Conservation (phyloP, 2,329 filamentous ascomycete genomes). For the Penicillium sp. region DNA sequence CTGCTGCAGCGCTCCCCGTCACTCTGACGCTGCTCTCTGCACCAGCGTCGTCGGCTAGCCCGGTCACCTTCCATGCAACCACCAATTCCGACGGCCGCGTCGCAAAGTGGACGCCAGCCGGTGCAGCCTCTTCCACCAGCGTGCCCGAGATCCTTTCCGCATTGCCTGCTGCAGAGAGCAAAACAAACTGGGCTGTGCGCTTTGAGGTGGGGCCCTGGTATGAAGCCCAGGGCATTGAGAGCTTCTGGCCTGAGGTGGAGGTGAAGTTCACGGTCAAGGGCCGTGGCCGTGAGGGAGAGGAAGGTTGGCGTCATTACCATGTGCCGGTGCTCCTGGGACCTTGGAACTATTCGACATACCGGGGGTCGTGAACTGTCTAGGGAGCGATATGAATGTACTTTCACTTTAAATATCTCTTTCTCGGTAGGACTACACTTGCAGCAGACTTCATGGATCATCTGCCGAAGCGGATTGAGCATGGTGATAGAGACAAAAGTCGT, state of each 20-base stretch:
- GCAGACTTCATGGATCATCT: background rate
- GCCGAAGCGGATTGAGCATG: too few species aligned
- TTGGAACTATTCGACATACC: constrained; percentile 53
- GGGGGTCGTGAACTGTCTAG: constrained; percentile 36
- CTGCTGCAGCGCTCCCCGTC: constrained; percentile 48
- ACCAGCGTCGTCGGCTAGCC: constrained; percentile 30
- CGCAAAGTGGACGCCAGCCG: constrained; percentile 40
- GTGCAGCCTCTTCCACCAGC: constrained; percentile 19
- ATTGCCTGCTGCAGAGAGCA: constrained; percentile 37
- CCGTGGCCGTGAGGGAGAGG: constrained; percentile 38
- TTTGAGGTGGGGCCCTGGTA: constrained; percentile 50
- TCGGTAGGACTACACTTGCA: background rate
- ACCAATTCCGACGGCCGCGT: constrained; percentile 50
- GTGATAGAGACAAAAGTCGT: too few species aligned
- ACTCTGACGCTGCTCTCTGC: constrained; percentile 58
- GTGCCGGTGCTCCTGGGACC: constrained; percentile 51
- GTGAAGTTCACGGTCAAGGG: constrained; percentile 51
- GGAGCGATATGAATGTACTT: too few species aligned
- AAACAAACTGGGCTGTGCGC: constrained; percentile 47
- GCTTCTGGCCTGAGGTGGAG: constrained; percentile 52
- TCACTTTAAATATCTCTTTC: too few species aligned
- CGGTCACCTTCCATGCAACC: constrained; percentile 36
- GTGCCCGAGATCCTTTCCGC: constrained; percentile 32
- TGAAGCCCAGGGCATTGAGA: constrained; percentile 46
- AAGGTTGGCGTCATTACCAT: constrained; percentile 51